Evolutionary conservation across 495 filamentous ascomycete species (phyloP), one percentile per base, ranked within the genome.

Genomic region (Lentithecium fluviatile): DNA sequence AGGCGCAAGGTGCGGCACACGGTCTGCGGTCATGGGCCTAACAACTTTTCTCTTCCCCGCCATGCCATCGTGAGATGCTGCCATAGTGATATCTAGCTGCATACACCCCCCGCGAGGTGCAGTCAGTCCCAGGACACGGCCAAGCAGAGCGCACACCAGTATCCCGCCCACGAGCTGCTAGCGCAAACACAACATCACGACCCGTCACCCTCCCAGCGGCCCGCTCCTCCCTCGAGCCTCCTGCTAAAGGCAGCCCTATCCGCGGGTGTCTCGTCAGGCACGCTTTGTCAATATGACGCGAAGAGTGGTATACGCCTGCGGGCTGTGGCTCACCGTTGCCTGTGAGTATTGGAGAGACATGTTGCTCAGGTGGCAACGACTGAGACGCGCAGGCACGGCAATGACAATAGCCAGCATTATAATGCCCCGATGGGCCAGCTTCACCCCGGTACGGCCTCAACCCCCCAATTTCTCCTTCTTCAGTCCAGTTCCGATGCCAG

Each of bases 401-500:
- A 78, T 96, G 69, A 95, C 90, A 20, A 74, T 97, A 36, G 77
- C 83, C 24, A 80, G 87, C 32, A 89, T 93, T 68, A 71, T 86
- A 43, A 77, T 88, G 25, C 90, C 93, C 0, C 79, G 82, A 66
- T 97, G 93, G 93, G 78, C 95, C 54, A 83, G 82, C 52, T 93
- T 87, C 76, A 77, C 83, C 53, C 85, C 83, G 48, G 85, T 86
- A 76, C 7, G 55, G 17, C 8, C 12, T 25, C 57, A 45, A 21
- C 43, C 3, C n/a, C 52, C 11, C 21, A 36, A 13, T 52, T 26
- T 20, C 45, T 17, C 68, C 66, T 60, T 54, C 24, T 48, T 58
- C 66, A 1, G 36, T 52, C 45, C 12, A 15, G 6, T 40, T 11
- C 38, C 19, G 4, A 10, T 10, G 11, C n/a, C 23, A 48, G 3